Percentiles rank a stretch among this genome's conserved stretches.
phyloP scores from a whole-genome alignment of 2,329 filamentous ascomycete genomes.

The Monosporascus sp. region DNA sequence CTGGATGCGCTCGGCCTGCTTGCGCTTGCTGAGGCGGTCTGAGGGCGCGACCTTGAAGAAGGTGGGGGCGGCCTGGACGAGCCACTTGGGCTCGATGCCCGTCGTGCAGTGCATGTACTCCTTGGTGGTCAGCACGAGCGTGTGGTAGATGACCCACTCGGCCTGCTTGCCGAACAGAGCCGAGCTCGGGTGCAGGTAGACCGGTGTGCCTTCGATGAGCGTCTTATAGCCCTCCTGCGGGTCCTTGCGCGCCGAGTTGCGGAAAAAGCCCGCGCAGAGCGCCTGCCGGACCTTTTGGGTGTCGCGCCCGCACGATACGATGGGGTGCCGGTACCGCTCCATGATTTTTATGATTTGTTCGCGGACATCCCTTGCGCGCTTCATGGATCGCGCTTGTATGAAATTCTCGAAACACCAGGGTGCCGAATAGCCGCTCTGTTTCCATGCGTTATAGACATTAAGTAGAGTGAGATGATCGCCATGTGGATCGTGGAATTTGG shows the following conservation, averaged over 20 bases:
- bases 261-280: conserved; percentile 90
- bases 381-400: conserved; percentile 86
- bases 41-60: conserved; percentile 97
- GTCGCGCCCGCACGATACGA: conserved; percentile 81
- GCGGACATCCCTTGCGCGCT: conserved; percentile 83
- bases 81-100: conserved; percentile 86
- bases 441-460: conserved; percentile 98
- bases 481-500: conserved; percentile 92
- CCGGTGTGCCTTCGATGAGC: conserved; percentile 87
- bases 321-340: conserved; percentile 77
- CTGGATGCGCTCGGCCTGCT: conserved; percentile 91
- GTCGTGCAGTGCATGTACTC: conserved; percentile 98
- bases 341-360: conserved; percentile 92
- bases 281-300: conserved; percentile 85
- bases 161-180: conserved; percentile 92
- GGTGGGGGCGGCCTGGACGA: conserved; percentile 94
- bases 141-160: conserved; percentile 94
- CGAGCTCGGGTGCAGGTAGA: conserved; percentile 89
- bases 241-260: conserved; percentile 90
- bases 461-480: conserved; percentile 92
- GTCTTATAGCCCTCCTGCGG: conserved; percentile 98
- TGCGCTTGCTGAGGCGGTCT: conserved; percentile 81
- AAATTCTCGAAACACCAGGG: conserved; percentile 98
- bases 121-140: conserved; percentile 85
- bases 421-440: conserved; percentile 71